A percentile compares a stretch with the other conserved stretches of the same genome.
Conservation (phyloP, 2,329 filamentous ascomycete genomes). For the Apiospora sp. region DNA sequence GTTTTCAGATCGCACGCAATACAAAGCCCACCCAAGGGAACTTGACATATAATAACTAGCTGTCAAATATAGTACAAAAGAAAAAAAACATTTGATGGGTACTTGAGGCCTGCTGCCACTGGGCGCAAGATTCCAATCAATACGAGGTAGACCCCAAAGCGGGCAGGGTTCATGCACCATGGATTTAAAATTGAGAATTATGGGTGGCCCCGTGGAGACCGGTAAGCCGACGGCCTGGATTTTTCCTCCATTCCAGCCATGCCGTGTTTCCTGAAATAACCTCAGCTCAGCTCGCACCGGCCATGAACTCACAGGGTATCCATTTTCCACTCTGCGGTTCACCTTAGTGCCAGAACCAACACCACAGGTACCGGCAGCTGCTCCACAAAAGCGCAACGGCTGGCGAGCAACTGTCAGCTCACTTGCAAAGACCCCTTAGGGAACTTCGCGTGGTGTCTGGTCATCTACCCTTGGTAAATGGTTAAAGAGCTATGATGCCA, state of each 20-base stretch:
- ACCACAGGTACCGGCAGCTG: not conserved
- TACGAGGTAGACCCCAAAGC: conserved; percentile 13
- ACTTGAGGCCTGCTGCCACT: no score
- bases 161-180: conserved; percentile 19
- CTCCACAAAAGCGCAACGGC: not conserved
- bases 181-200: conserved; percentile 1
- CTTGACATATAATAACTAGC: no score
- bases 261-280: conserved; percentile 10
- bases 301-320: not conserved
- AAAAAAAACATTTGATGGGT: no score
- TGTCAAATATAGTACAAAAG: not conserved
- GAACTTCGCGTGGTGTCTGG: not conserved
- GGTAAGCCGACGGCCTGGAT: not conserved
- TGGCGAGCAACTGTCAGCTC: conserved; percentile 13
- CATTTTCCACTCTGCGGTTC: not conserved
- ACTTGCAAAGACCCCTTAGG: not conserved
- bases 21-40: no score
- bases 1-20: not conserved
- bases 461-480: not conserved
- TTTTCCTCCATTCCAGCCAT: not conserved
- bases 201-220: conserved; percentile 8
- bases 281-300: not conserved
- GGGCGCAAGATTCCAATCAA: not conserved
- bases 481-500: not conserved
- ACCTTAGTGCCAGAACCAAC: not conserved